Conservation (phyloP, 192 early-diverging fungal species). For the Entomortierella beljakovae region DNA sequence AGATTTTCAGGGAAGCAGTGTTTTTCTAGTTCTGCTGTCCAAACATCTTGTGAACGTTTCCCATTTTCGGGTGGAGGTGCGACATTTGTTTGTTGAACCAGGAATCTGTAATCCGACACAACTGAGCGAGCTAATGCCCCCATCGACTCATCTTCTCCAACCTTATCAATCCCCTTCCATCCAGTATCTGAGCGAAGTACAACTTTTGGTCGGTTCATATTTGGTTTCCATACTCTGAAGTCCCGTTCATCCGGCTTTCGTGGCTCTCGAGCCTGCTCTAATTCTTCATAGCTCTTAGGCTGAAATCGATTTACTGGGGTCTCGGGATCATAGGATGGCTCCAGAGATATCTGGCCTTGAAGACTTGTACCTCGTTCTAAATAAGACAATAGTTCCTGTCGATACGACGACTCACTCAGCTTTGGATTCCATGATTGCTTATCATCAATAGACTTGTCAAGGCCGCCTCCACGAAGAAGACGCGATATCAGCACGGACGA, state of each 20-base stretch:
- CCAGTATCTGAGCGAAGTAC: conserved; percentile 21
- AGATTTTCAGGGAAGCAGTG: conserved; percentile 53
- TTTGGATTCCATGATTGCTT: conserved; percentile 16
- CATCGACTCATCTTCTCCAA: conserved; percentile 42
- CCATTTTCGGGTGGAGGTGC: neutral
- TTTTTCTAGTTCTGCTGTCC: conserved; percentile 10
- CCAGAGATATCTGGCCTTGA: conserved; percentile 7
- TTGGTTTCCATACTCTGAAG: neutral
- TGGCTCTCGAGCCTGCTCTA: conserved; percentile 1
- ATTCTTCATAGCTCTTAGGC: conserved; percentile 16
- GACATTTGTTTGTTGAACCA: conserved; percentile 21
- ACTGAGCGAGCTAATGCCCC: conserved; percentile 27
- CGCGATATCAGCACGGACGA: conserved; percentile 52
- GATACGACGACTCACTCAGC: conserved; percentile 4
- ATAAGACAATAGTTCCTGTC: conserved; percentile 17
- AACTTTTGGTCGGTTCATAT: conserved; percentile 21
- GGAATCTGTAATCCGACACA: conserved; percentile 35
- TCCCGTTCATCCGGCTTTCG: conserved; percentile 1
- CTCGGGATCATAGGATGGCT: conserved; percentile 22
- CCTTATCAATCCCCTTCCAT: conserved; percentile 38
- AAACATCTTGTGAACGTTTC: conserved; percentile 10
- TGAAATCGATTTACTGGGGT: conserved; percentile 8
- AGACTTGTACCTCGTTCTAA: conserved; percentile 31
- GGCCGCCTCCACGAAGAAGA: conserved; percentile 37
- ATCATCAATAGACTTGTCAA: neutral